phyloP scores from a whole-genome alignment of 2,329 filamentous ascomycete species.

The Cladosporium cucumerinum region DNA sequence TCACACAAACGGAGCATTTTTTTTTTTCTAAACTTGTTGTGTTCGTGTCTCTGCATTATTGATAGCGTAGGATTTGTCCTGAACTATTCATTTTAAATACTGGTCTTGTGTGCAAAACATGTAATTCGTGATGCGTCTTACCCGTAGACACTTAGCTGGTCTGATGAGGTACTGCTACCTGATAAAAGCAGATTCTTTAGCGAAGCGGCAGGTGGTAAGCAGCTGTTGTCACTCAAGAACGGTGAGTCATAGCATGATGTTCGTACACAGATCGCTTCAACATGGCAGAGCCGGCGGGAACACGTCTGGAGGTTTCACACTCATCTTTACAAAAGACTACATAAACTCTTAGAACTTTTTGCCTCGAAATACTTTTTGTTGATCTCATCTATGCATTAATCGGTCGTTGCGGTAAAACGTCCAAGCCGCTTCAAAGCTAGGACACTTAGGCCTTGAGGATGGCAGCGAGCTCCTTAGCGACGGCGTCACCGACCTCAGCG shows the following conservation, averaged over 20 bases:
- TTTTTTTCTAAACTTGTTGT: background rate
- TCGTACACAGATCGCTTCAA: background rate
- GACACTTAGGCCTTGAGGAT: constrained; percentile 6
- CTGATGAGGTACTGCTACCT: too few relatives aligned
- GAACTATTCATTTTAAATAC: background rate
- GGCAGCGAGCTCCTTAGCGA: constrained; percentile 64
- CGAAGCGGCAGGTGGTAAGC: background rate
- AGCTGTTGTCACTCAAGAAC: background rate
- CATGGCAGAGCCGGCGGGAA: background rate
- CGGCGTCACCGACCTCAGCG: constrained; percentile 74
- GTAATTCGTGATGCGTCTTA: background rate
- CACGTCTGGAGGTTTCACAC: background rate
- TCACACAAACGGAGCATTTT: background rate
- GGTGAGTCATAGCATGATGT: too few relatives aligned
- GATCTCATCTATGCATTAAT: constrained; percentile 5
- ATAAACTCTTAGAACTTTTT: background rate
- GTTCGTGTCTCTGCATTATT: background rate
- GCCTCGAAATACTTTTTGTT: background rate
- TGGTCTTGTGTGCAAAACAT: background rate
- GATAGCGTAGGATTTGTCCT: constrained; percentile 2
- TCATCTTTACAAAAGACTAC: constrained; percentile 5
- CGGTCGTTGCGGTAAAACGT: background rate
- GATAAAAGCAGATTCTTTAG: background rate
- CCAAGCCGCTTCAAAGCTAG: background rate
- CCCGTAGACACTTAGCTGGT: too few relatives aligned